Evolutionary conservation across 345 rosid species (phyloP).

Genomic region (Trapa bicornis): DNA sequence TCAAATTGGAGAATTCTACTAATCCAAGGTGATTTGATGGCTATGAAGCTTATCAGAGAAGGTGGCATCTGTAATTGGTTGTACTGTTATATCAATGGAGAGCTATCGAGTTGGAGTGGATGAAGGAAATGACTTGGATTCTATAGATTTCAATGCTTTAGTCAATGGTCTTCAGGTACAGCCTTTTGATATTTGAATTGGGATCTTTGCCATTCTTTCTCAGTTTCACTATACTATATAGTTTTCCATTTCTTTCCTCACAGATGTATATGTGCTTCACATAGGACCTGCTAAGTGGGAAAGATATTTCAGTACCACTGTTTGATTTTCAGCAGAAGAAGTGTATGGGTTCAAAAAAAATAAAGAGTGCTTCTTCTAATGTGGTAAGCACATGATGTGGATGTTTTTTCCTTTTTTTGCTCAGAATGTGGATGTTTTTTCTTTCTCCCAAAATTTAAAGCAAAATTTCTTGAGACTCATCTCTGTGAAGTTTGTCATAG

Average conservation of each 20-base stretch:
- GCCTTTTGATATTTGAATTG: not conserved
- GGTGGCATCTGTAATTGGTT: conserved; percentile 94
- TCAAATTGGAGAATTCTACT: not conserved
- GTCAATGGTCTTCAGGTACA: conserved; percentile 60
- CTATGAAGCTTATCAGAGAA: conserved; percentile 86
- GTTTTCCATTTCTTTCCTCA: not conserved
- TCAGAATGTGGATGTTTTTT: not conserved
- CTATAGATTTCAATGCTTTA: conserved; percentile 76
- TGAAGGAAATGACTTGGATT: conserved; percentile 76
- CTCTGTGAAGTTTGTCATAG: conserved; percentile 23
- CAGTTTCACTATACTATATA: not conserved
- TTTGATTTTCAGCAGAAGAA: conserved; percentile 87
- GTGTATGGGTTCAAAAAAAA: conserved; percentile 38
- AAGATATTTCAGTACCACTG: conserved; percentile 59
- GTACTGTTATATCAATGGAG: conserved; percentile 95
- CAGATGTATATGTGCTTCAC: conserved; percentile 14
- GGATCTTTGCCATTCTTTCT: not conserved
- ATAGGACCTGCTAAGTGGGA: conserved; percentile 70
- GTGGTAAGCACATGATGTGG: conserved; percentile 38
- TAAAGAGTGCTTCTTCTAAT: conserved; percentile 57
- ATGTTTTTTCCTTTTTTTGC: conserved; percentile 2
- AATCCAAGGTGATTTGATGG: conserved; percentile 5
- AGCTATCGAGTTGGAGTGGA: conserved; percentile 70
- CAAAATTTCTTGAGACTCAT: conserved; percentile 7
- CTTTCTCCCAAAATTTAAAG: not conserved